phyloP scores from a whole-genome alignment of 75 land plant genomes.

The Pinus tabuliformis region DNA sequence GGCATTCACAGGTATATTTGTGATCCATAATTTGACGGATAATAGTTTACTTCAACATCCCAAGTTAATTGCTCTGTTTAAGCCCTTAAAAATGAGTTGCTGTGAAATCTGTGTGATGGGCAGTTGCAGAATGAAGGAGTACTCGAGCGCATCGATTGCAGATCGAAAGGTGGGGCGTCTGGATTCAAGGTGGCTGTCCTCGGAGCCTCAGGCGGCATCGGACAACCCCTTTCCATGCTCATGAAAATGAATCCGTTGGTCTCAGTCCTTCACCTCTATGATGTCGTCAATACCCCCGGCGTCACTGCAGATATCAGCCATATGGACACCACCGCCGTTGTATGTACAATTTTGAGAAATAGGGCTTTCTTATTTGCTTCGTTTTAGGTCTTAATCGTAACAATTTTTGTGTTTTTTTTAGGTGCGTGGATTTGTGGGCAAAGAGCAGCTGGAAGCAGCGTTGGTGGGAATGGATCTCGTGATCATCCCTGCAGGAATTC shows the following conservation, averaged over 20 bases:
- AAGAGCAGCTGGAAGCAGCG: slow-evolving; percentile 77
- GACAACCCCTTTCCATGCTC: slow-evolving; percentile 92
- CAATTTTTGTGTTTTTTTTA: slow-evolving; percentile 8
- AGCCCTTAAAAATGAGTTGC: neutral
- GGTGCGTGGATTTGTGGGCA: slow-evolving; percentile 99
- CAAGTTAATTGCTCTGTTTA: neutral
- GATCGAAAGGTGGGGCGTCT: slow-evolving; percentile 68
- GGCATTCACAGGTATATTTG: neutral
- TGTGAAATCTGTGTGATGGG: neutral
- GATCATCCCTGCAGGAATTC: slow-evolving; percentile 96
- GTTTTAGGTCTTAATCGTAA: no score
- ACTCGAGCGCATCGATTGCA: slow-evolving; percentile 31
- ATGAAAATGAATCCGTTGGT: slow-evolving; percentile 95
- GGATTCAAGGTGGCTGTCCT: slow-evolving; percentile 56
- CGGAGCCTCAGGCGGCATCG: slow-evolving; percentile 97
- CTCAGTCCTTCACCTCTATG: slow-evolving; percentile 94
- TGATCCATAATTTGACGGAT: neutral
- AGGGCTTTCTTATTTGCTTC: neutral
- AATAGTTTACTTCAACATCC: neutral
- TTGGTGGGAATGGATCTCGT: slow-evolving; percentile 96
- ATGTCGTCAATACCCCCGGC: slow-evolving; percentile 95
- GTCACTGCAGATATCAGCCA: slow-evolving; percentile 97
- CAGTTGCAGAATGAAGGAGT: slow-evolving; percentile 16
- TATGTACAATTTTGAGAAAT: slow-evolving; percentile 32
- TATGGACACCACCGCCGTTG: slow-evolving; percentile 89